Evolutionary conservation across 129 eudicot species (phyloP).

Genomic region (Sambucus nigra): DNA sequence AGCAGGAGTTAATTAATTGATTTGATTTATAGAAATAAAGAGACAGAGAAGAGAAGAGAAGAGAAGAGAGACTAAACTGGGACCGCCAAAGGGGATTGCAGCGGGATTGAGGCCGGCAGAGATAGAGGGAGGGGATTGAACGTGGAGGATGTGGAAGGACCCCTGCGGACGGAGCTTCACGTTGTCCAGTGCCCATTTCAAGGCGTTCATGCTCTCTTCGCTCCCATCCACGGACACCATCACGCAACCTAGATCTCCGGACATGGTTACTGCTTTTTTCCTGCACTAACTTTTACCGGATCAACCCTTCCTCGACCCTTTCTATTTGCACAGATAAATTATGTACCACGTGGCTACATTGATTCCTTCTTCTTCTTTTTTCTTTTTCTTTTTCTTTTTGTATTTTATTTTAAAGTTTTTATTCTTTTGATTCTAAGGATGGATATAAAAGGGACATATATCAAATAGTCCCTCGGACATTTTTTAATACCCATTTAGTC

Average conservation of each 20-base stretch:
- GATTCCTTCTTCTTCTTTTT: too few relatives aligned
- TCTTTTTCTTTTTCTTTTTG: too few relatives aligned
- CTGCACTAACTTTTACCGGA: neutral
- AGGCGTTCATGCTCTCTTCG: conserved; percentile 80
- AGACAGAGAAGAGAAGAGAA: neutral
- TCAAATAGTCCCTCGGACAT: too few relatives aligned
- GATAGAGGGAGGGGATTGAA: conserved; percentile 62
- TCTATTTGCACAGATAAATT: too few relatives aligned
- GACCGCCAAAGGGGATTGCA: conserved; percentile 84
- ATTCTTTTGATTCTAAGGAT: too few relatives aligned
- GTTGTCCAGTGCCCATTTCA: conserved; percentile 61
- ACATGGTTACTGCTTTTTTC: conserved; percentile 11
- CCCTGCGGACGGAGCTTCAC: conserved; percentile 49
- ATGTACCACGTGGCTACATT: too few relatives aligned
- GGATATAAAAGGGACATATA: too few relatives aligned
- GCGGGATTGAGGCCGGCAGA: conserved; percentile 66
- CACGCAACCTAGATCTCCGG: conserved; percentile 38
- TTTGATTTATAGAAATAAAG: neutral
- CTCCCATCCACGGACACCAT: conserved; percentile 66
- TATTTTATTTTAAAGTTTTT: too few relatives aligned
- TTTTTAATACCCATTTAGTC: too few relatives aligned
- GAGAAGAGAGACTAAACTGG: conserved; percentile 37
- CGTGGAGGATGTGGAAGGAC: conserved; percentile 41
- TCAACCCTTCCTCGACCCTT: too few relatives aligned
- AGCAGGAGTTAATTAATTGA: neutral